These are phyloP conservation scores for Daldinia eschscholtzii DNA, from an alignment of 2,329 filamentous ascomycete species.

Conservation along the genomic window DNA sequence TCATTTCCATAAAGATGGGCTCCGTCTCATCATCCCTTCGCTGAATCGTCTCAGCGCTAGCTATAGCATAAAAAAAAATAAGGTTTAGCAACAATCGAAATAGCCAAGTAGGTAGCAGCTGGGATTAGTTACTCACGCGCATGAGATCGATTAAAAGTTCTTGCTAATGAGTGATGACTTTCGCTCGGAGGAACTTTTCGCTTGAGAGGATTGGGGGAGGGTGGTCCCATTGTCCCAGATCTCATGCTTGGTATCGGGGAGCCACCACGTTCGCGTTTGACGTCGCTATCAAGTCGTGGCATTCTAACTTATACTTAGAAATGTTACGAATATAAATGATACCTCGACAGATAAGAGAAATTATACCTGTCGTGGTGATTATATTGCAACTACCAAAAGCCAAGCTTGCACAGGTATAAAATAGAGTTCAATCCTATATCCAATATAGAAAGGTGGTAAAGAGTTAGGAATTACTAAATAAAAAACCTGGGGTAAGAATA, in stretches of 20 bases:
- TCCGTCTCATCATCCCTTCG: constrained; percentile 45
- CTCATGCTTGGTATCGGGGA: constrained; percentile 24
- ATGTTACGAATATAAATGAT: neutral
- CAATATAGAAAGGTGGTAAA: neutral
- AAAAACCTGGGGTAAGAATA: constrained; percentile 4
- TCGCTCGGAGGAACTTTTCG: constrained; percentile 27
- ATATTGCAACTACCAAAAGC: neutral
- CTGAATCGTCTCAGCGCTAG: constrained; percentile 46
- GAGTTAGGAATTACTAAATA: neutral
- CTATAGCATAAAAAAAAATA: constrained; percentile 25
- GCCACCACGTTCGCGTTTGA: constrained; percentile 45
- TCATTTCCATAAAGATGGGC: constrained; percentile 48
- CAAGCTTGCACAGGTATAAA: neutral
- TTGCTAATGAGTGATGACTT: constrained; percentile 36
- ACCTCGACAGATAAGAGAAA: neutral
- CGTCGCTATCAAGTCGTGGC: constrained; percentile 19
- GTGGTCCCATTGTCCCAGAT: constrained; percentile 43
- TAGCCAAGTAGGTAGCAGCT: neutral
- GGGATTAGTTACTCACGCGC: constrained; percentile 45
- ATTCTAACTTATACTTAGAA: constrained; percentile 24
- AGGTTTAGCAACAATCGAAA: constrained; percentile 13
- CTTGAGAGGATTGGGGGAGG: constrained; percentile 37
- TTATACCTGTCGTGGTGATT: neutral
- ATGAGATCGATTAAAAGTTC: constrained; percentile 46
- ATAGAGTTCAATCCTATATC: neutral